Conservation (phyloP, 148 eudicot genomes). For the Diospyros kaki region DNA sequence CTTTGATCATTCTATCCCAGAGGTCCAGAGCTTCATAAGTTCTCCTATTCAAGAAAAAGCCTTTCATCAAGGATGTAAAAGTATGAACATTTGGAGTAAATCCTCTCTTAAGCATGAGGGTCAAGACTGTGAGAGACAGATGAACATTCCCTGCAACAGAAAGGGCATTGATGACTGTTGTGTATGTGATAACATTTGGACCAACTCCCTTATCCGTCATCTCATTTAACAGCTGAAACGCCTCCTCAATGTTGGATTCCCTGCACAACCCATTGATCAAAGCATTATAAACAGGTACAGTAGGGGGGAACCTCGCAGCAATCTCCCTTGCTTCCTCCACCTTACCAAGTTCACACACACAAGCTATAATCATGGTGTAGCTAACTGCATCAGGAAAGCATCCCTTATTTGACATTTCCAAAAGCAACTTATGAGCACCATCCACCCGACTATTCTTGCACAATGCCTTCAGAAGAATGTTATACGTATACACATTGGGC, state of each 20-base stretch:
- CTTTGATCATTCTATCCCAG: slow-evolving; percentile 51
- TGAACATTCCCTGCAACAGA: slow-evolving; percentile 48
- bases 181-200: slow-evolving; percentile 68
- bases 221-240: slow-evolving; percentile 51
- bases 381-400: slow-evolving; percentile 78
- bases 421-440: slow-evolving; percentile 68
- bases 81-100: slow-evolving; percentile 62
- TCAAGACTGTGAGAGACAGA: slow-evolving; percentile 52
- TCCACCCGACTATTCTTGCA: slow-evolving; percentile 69
- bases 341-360: slow-evolving; percentile 60
- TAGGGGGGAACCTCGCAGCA: slow-evolving; percentile 38
- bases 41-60: slow-evolving; percentile 44
- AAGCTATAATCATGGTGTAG: slow-evolving; percentile 67
- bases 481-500: slow-evolving; percentile 82
- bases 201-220: slow-evolving; percentile 43
- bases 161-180: slow-evolving; percentile 53
- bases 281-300: slow-evolving; percentile 74
- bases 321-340: slow-evolving; percentile 64
- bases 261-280: slow-evolving; percentile 66
- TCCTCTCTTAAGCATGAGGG: slow-evolving; percentile 59
- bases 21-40: slow-evolving; percentile 54
- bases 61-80: slow-evolving; percentile 62
- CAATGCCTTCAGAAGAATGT: slow-evolving; percentile 79
- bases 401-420: slow-evolving; percentile 75
- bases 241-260: slow-evolving; percentile 37